Conservation (phyloP, 805 yeast genomes). For the Candida wancherniae region DNA sequence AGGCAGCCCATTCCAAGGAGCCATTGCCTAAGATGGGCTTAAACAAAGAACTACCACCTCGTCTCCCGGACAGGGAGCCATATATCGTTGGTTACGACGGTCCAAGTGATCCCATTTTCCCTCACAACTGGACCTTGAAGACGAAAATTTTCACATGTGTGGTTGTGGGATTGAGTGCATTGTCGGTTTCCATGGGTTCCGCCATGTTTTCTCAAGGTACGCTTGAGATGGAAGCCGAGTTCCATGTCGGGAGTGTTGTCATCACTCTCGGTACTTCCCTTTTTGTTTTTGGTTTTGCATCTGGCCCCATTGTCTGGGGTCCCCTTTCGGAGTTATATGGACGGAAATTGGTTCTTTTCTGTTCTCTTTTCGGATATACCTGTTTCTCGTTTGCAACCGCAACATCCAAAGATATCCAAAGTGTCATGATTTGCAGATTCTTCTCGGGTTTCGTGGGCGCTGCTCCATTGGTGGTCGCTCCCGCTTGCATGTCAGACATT, state of each 20-base stretch:
- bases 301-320: slow-evolving; percentile 90
- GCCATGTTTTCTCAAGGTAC: slow-evolving; percentile 73
- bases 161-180: slow-evolving; percentile 30
- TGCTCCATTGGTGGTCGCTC: slow-evolving; percentile 24
- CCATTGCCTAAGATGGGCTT: slow-evolving; percentile 58
- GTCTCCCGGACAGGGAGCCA: slow-evolving; percentile 47
- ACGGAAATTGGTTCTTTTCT: slow-evolving; percentile 55
- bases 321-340: slow-evolving; percentile 80
- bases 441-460: slow-evolving; percentile 22
- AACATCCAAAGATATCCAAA: slow-evolving; percentile 22
- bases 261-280: slow-evolving; percentile 72
- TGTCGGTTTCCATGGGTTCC: slow-evolving; percentile 61
- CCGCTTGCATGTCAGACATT: slow-evolving; percentile 22
- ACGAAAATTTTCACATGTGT: slow-evolving; percentile 22
- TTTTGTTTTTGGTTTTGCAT: slow-evolving; percentile 88
- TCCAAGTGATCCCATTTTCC: slow-evolving; percentile 71
- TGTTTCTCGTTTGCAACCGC: slow-evolving; percentile 48
- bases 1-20: slow-evolving; percentile 22
- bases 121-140: slow-evolving; percentile 64
- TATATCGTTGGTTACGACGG: slow-evolving; percentile 76
- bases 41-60: slow-evolving; percentile 58
- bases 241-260: slow-evolving; percentile 60
- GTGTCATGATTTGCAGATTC: slow-evolving; percentile 21
- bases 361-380: slow-evolving; percentile 53
- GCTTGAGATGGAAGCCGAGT: slow-evolving; percentile 43